Conservation (phyloP, 2,329 filamentous ascomycete genomes). For the Calonectria leucothoes region DNA sequence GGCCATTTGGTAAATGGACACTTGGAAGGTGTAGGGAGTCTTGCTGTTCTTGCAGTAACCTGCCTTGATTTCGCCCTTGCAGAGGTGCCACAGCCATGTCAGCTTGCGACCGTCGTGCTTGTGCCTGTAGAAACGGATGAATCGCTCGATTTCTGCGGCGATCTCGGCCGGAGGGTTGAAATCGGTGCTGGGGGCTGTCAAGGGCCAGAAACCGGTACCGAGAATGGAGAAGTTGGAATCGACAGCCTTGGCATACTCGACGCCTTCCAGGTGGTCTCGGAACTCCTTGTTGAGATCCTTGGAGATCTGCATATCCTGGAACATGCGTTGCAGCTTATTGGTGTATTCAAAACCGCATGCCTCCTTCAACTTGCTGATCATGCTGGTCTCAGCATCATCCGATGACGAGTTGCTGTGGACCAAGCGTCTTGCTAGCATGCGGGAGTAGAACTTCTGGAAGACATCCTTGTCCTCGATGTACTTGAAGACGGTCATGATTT, state of each 20-base stretch:
- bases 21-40: conserved; percentile 95
- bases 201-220: conserved; percentile 97
- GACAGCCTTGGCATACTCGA: conserved; percentile 71
- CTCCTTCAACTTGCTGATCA: conserved; percentile 99
- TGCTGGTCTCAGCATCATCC: conserved; percentile 97
- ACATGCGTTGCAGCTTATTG: conserved; percentile 99
- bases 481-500: conserved; percentile 99
- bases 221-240: conserved; percentile 94
- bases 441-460: conserved; percentile 99
- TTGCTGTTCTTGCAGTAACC: conserved; percentile 92
- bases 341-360: conserved; percentile 99
- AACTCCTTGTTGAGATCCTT: conserved; percentile 95
- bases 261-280: conserved; percentile 75
- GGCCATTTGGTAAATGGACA: conserved; percentile 98
- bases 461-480: conserved; percentile 99
- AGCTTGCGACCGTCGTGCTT: conserved; percentile 98
- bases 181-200: conserved; percentile 86
- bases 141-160: conserved; percentile 87
- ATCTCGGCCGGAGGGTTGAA: conserved; percentile 91
- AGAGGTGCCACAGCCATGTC: conserved; percentile 98
- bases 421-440: conserved; percentile 93
- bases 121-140: conserved; percentile 90
- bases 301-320: conserved; percentile 99
- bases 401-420: conserved; percentile 96
- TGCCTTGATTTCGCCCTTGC: conserved; percentile 95